Percentiles rank a stretch among this genome's conserved stretches.
These are phyloP conservation scores for Rachicladosporium sp. DNA, from an alignment of 2,329 filamentous ascomycete species.

Conservation along the genomic window DNA sequence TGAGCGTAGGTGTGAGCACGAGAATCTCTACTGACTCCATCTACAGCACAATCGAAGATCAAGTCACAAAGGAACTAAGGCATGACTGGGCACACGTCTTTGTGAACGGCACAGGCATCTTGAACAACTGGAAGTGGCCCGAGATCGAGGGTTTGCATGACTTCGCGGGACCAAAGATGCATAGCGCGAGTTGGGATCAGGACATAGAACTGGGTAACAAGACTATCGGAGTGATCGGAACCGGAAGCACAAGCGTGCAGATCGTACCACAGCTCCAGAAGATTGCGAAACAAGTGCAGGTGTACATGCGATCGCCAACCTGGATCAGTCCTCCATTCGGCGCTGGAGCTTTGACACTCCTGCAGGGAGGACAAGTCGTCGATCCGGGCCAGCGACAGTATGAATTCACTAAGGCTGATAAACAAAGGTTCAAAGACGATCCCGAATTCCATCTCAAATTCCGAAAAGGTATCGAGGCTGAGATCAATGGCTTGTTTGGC, in stretches of 20 bases:
- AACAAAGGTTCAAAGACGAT: conserved; percentile 28
- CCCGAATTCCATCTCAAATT: conserved; percentile 31
- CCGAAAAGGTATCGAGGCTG: conserved; percentile 32
- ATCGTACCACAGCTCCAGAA: conserved; percentile 27
- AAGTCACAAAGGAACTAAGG: conserved; percentile 16
- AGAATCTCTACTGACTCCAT: too few species aligned
- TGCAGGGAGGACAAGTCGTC: conserved; percentile 13
- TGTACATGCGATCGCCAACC: conserved; percentile 27
- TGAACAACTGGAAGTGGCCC: conserved; percentile 19
- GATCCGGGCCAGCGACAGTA: conserved; percentile 25
- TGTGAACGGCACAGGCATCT: conserved; percentile 10
- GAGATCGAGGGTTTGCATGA: conserved; percentile 18
- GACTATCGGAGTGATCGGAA: conserved; percentile 5
- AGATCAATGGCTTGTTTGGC: conserved; percentile 31
- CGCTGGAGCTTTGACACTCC: conserved; percentile 21
- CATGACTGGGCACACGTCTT: conserved; percentile 18
- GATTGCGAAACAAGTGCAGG: conserved; percentile 19
- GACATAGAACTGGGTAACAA: conserved; percentile 9
- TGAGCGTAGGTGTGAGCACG: too few species aligned
- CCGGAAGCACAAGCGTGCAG: conserved; percentile 4
- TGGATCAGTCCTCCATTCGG: conserved; percentile 30
- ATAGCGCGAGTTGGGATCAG: conserved; percentile 19
- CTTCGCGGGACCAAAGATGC: conserved; percentile 20
- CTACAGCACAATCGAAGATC: conserved; percentile 12
- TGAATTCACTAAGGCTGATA: conserved; percentile 29